Base-by-base conservation (phyloP, 1,139 yeast genomes). In the Nadsonia starkeyi-henricii region DNA sequence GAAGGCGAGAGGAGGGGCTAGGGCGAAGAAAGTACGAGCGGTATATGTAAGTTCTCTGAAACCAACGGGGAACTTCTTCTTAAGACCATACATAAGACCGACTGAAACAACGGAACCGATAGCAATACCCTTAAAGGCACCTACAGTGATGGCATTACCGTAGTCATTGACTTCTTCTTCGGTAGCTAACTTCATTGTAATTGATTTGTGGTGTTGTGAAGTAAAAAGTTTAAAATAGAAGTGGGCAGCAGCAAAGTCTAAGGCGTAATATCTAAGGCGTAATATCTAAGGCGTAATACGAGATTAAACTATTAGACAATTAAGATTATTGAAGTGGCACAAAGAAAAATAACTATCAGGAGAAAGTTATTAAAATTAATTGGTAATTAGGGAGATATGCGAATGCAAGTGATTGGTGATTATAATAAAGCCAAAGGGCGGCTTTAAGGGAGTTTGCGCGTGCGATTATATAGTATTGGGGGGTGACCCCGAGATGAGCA, bases 111-210 rank as follows among this genome's bases (percentile, higher is more conserved):
- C 67, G 2, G 74, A 59, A 50, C 94, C 94, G 15, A 74, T 61
- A 5, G 68, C 65, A 23, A 74, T 65, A 52, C 94, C 94, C 58
- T 79, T 75, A 23, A 72, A 42, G 49, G 83, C 88, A 61, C 88
- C 91, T 12, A 59, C 54, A 20, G 74, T 59, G 23, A 81, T 75
- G 54, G 77, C 75, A 52, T 71, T 68, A 58, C 71, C 69, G 63
- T 83, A 89, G 7, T 78, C 85, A 49, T 71, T 69, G 51, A 77
- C 71, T 66, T 84, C 91, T 62, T 79, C 83, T 52, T 74, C 70
- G 21, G 81, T 66, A 43, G 81, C 70, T 53, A 83, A 62, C 72
- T 83, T 84, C 94, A 84, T 84, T 47, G 47, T 57, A 51, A 39
- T 15, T 45, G 21, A 37, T 45, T 39, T 20, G 37, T 36, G 28